Conservation (phyloP, 225 moss, liverwort and hornwort genomes). For the Neckera pumila region DNA sequence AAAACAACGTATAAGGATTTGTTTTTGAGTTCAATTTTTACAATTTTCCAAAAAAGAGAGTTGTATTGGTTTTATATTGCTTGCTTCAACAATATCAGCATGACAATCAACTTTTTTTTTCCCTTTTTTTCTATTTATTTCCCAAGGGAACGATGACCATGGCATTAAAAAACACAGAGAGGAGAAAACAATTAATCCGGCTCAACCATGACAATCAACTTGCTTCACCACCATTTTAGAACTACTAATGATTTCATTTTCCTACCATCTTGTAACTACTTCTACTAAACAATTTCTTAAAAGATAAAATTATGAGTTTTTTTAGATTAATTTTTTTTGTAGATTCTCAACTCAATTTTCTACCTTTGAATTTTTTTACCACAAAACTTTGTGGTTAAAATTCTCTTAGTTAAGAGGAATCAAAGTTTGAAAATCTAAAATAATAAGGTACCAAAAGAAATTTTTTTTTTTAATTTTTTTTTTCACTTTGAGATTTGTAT, state of each 20-base stretch:
- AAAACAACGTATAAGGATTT: background rate
- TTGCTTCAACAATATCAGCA: background rate
- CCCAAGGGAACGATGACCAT: too few species aligned
- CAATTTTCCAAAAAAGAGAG: background rate
- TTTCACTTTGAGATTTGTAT: background rate
- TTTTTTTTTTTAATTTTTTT: too few species aligned
- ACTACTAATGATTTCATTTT: background rate
- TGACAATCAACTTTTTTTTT: background rate
- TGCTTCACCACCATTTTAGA: background rate
- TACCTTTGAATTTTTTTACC: too few species aligned
- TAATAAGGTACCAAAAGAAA: background rate
- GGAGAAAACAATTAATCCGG: too few species aligned
- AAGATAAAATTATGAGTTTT: too few species aligned
- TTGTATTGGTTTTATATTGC: background rate
- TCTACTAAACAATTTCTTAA: too few species aligned
- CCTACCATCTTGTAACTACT: too few species aligned
- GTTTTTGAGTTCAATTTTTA: fast-evolving
- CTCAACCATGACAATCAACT: fast-evolving
- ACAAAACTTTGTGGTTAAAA: too few species aligned
- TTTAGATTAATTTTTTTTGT: too few species aligned
- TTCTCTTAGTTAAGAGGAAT: background rate
- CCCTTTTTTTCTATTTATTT: too few species aligned
- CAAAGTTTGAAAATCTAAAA: background rate
- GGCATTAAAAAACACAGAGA: too few species aligned
- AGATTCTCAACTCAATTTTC: too few species aligned